phyloP scores from a whole-genome alignment of 306 rosid species.

The cucumber (Cucumis sativus) region Cucumber_9930_V3 NC_026655.2:16008001-16008500 shows the following conservation, averaged over 20 bases:
- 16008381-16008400: background rate
- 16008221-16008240: background rate
- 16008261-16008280: too few relatives aligned
- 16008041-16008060: background rate
- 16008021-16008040: background rate
- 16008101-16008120: constrained; percentile 88
- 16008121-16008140: constrained; percentile 88
- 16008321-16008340: too few relatives aligned
- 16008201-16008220: background rate
- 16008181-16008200: background rate
- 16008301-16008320: too few relatives aligned
- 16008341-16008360: too few relatives aligned
- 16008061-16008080: constrained; percentile 9
- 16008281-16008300: too few relatives aligned
- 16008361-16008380: too few relatives aligned
- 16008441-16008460: constrained; percentile 59
- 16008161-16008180: constrained; percentile 36
- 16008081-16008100: constrained; percentile 97
- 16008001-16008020: background rate
- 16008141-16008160: constrained; percentile 82
- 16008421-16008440: constrained; percentile 52
- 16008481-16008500: constrained; percentile 46
- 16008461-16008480: constrained; percentile 50
- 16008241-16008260: background rate
- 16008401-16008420: constrained; percentile 12